Evolutionary conservation across 345 rosid species (phyloP).

Genomic region (Pseudoturritis turrita): DNA sequence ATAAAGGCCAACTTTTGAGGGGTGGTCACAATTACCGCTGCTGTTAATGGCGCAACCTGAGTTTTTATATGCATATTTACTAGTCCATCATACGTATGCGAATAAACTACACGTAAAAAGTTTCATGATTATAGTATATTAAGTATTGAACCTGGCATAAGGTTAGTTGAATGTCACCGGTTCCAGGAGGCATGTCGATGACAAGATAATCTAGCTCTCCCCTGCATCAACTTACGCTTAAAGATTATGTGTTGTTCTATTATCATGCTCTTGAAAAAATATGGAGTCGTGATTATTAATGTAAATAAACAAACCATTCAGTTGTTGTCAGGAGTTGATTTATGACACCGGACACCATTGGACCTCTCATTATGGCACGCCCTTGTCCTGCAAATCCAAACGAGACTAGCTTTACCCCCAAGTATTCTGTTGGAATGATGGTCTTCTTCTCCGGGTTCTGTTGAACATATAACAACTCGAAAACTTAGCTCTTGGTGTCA

Average conservation of each 20-base stretch:
- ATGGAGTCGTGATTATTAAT: not conserved
- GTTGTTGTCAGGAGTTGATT: conserved; percentile 87
- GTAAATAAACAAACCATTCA: conserved; percentile 59
- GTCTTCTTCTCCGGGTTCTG: conserved; percentile 86
- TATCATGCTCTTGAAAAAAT: not conserved
- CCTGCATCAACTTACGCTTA: conserved; percentile 39
- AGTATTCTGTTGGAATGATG: conserved; percentile 87
- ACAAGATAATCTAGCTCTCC: conserved; percentile 98
- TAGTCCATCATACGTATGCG: not conserved
- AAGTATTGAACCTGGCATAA: conserved; percentile 71
- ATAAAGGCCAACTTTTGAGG: conserved; percentile 95
- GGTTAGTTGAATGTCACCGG: conserved; percentile 96
- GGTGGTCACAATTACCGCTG: conserved; percentile 95
- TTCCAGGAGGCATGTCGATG: conserved; percentile 99
- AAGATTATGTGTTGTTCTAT: not conserved
- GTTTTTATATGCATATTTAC: not conserved
- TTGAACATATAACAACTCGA: conserved; percentile 12
- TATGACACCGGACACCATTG: conserved; percentile 99
- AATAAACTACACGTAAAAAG: not conserved
- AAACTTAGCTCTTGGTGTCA: not conserved
- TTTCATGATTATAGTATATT: not conserved
- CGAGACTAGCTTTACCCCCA: conserved; percentile 94
- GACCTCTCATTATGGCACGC: conserved; percentile 95
- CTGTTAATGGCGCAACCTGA: conserved; percentile 91
- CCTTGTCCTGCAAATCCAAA: conserved; percentile 99